A percentile compares a stretch with the other conserved stretches of the same genome.
phyloP scores from a whole-genome alignment of 2,329 filamentous ascomycete species.

The Rhynchosporium agropyri region DNA sequence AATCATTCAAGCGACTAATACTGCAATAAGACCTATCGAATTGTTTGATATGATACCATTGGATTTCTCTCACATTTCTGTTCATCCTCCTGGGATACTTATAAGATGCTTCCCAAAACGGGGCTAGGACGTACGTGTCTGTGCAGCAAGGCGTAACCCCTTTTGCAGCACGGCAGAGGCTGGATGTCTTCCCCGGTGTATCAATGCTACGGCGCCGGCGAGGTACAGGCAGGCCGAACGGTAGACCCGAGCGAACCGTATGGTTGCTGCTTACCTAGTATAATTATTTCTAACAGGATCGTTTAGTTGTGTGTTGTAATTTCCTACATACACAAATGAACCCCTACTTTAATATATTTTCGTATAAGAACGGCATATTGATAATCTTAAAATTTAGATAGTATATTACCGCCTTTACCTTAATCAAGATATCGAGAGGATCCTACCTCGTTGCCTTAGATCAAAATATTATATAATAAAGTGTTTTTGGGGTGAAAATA shows the following conservation, averaged over 20 bases:
- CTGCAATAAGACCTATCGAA: background rate
- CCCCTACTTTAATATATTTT: too few species aligned
- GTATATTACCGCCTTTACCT: too few species aligned
- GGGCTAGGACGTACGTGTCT: constrained; percentile 10
- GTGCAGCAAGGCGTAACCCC: constrained; percentile 11
- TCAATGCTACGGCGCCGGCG: background rate
- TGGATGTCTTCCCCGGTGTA: background rate
- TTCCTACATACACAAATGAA: too few species aligned
- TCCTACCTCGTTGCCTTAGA: too few species aligned
- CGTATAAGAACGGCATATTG: too few species aligned
- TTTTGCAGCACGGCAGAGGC: background rate
- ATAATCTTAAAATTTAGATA: too few species aligned
- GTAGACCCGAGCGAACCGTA: background rate
- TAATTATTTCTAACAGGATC: background rate
- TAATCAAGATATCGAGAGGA: too few species aligned
- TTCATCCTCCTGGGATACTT: background rate
- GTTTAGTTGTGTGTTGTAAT: background rate
- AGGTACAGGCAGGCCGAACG: background rate
- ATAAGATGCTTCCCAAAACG: constrained; percentile 17
- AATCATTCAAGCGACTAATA: background rate
- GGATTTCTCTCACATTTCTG: background rate
- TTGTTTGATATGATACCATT: background rate
- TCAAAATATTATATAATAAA: too few species aligned
- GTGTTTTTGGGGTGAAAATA: too few species aligned
- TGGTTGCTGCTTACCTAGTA: background rate